Conservation (phyloP, 768 basidiomycete genomes). For the Chalciporus chontae region DNA sequence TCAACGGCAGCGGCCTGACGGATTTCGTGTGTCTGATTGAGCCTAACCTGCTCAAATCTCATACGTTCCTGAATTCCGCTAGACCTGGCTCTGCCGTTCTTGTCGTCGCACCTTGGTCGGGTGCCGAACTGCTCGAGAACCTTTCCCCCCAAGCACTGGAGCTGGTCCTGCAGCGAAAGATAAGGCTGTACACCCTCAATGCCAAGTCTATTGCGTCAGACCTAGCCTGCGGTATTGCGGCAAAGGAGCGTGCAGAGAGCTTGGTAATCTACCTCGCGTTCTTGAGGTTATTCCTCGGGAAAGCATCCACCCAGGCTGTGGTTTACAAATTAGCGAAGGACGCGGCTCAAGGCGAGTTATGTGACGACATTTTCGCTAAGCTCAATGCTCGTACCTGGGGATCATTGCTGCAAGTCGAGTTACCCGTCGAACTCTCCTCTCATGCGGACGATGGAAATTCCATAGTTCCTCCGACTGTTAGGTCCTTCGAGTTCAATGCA, state of each 20-base stretch:
- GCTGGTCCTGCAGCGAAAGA: conserved; percentile 44
- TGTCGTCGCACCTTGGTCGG: conserved; percentile 70
- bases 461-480: conserved; percentile 36
- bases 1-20: conserved; percentile 48
- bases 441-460: conserved; percentile 20
- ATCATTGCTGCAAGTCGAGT: conserved; percentile 54
- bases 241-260: conserved; percentile 45
- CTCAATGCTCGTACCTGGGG: conserved; percentile 63
- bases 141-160: conserved; percentile 48
- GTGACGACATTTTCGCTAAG: conserved; percentile 42
- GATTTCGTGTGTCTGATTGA: conserved; percentile 79
- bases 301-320: conserved; percentile 49
- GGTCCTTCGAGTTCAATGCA: conserved; percentile 69
- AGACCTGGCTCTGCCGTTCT: conserved; percentile 69
- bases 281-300: conserved; percentile 77
- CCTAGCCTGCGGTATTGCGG: conserved; percentile 24
- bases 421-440: conserved; percentile 29
- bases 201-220: conserved; percentile 47
- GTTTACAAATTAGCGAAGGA: conserved; percentile 50
- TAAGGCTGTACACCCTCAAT: conserved; percentile 61
- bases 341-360: conserved; percentile 43
- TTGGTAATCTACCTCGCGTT: conserved; percentile 75
- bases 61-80: conserved; percentile 65
- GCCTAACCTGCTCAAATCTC: conserved; percentile 71
- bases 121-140: conserved; percentile 68